These are phyloP conservation scores for Cymbopogon flexuosus DNA, from an alignment of 202 grass and related monocot genomes.

Conservation along the genomic window DNA sequence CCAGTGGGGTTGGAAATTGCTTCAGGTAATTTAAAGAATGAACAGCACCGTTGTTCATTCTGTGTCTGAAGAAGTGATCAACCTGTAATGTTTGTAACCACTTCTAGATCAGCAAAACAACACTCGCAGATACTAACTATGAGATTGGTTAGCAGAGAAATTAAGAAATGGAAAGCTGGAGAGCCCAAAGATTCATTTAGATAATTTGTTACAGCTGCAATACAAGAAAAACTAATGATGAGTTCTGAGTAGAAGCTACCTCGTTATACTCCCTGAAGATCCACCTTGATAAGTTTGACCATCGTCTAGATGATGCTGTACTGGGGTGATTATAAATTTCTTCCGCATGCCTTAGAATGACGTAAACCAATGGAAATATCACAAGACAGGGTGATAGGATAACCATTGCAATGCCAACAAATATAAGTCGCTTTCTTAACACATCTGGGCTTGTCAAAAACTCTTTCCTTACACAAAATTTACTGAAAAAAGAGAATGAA, in stretches of 20 bases:
- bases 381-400: slow-evolving; percentile 83
- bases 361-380: slow-evolving; percentile 91
- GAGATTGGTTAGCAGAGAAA: background rate
- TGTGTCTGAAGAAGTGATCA: slow-evolving; percentile 94
- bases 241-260: slow-evolving; percentile 42
- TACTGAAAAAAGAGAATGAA: slow-evolving; percentile 49
- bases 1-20: slow-evolving; percentile 91
- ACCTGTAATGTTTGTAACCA: slow-evolving; percentile 56
- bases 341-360: slow-evolving; percentile 92
- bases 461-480: slow-evolving; percentile 89
- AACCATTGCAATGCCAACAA: slow-evolving; percentile 81
- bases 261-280: slow-evolving; percentile 97
- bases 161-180: background rate
- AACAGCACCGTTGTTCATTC: slow-evolving; percentile 80
- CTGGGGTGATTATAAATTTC: slow-evolving; percentile 94
- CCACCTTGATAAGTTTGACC: slow-evolving; percentile 97
- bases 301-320: slow-evolving; percentile 86
- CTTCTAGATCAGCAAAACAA: slow-evolving; percentile 3
- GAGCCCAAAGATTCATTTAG: background rate
- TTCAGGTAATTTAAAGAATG: slow-evolving; percentile 94
- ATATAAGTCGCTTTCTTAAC: slow-evolving; percentile 69
- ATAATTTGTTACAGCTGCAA: background rate
- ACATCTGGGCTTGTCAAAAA: slow-evolving; percentile 67
- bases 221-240: background rate
- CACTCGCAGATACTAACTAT: slow-evolving; percentile 27